These are phyloP conservation scores for Acanthamoeba healyi DNA, from an alignment of 208 protist genomes.

Conservation along the genomic window DNA sequence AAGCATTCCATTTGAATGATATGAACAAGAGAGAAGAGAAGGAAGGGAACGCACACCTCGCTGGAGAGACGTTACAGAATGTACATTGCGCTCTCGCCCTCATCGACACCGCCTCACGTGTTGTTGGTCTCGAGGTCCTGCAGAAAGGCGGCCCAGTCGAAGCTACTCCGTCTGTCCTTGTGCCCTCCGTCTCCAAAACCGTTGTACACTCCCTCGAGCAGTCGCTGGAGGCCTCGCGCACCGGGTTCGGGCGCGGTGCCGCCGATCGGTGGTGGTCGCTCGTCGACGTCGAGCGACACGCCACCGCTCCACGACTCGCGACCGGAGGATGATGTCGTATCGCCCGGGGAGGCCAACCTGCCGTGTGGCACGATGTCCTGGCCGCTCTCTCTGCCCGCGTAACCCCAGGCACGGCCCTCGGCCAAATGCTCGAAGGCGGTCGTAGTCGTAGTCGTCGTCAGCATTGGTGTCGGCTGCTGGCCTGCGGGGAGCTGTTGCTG, in stretches of 20 bases:
- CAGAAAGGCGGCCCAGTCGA: neutral
- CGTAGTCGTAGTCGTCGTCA: neutral
- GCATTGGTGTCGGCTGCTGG: neutral
- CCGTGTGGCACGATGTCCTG: conserved; percentile 15
- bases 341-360: neutral
- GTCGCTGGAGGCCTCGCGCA: no score
- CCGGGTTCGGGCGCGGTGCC: no score
- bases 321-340: neutral
- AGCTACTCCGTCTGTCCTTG: conserved; percentile 1
- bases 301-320: conserved; percentile 8
- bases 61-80: no score
- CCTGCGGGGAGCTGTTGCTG: neutral
- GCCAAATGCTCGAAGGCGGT: neutral
- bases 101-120: no score
- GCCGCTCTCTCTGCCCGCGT: conserved; percentile 3
- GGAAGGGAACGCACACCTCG: no score
- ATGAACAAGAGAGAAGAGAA: no score
- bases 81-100: no score
- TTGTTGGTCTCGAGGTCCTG: neutral
- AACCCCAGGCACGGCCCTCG: neutral
- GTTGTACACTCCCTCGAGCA: neutral
- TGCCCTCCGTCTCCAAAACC: neutral
- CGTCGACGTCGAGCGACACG: neutral
- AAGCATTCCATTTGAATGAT: no score
- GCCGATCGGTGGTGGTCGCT: neutral